A percentile compares a stretch with the other conserved stretches of the same genome.
These are phyloP conservation scores for Acanthochlamys bracteata DNA, from an alignment of 106 monocot genomes.

Conservation along the genomic window DNA sequence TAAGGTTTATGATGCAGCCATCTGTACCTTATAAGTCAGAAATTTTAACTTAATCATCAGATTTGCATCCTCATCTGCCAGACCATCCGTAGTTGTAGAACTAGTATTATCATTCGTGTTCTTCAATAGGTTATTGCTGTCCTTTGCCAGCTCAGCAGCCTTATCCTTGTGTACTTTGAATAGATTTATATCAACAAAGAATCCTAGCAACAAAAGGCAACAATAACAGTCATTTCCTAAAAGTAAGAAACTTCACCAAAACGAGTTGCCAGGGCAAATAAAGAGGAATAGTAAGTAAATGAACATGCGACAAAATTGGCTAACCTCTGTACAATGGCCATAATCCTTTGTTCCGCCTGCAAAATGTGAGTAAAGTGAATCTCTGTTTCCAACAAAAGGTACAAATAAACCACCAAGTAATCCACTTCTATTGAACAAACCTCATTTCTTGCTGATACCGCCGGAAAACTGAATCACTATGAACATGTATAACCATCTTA, in stretches of 20 bases:
- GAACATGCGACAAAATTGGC: background rate
- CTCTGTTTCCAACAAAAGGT: no score
- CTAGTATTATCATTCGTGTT: conserved; percentile 30
- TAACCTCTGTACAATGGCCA: conserved; percentile 97
- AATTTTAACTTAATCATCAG: conserved; percentile 98
- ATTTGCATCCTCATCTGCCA: conserved; percentile 96
- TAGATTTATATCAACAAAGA: conserved; percentile 87
- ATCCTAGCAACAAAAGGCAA: conserved; percentile 45
- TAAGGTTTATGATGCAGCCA: no score
- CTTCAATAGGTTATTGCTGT: conserved; percentile 35
- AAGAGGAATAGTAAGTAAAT: background rate
- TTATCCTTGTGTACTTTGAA: conserved; percentile 74
- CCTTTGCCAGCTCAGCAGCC: conserved; percentile 44
- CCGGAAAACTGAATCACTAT: conserved; percentile 84
- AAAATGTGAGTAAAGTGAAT: no score
- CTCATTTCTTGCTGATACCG: conserved; percentile 97
- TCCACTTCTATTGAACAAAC: no score
- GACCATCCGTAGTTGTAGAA: conserved; percentile 35
- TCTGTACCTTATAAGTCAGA: conserved; percentile 93
- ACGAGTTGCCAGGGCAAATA: background rate
- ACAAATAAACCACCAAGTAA: no score
- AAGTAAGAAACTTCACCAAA: background rate
- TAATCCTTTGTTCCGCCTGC: conserved; percentile 71
- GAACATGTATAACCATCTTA: conserved; percentile 97
- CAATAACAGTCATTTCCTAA: background rate